A percentile compares a stretch with the other conserved stretches of the same genome.
Conservation (phyloP, 805 yeast species). For the Yamadazyma laniorum region DNA sequence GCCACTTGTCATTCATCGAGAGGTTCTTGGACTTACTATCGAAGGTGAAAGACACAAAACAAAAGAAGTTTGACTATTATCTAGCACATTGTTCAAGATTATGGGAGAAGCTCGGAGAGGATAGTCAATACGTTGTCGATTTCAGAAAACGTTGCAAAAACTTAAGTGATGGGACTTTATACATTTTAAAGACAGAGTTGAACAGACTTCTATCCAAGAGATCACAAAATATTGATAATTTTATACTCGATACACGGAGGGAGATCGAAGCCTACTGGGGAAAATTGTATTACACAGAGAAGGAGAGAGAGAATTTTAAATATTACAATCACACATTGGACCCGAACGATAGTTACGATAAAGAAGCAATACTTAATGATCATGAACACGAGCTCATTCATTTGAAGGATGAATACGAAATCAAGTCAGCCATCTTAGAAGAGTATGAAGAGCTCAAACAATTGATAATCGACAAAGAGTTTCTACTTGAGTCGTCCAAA, state of each 20-base stretch:
- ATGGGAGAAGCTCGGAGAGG: conserved; percentile 60
- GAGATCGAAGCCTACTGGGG: conserved; percentile 65
- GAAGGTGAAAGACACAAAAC: conserved; percentile 32
- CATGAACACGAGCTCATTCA: conserved; percentile 63
- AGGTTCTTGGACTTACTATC: conserved; percentile 31
- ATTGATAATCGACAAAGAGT: conserved; percentile 57
- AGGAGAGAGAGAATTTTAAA: conserved; percentile 48
- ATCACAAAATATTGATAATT: conserved; percentile 60
- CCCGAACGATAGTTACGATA: conserved; percentile 41
- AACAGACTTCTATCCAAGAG: conserved; percentile 59
- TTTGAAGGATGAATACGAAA: conserved; percentile 49
- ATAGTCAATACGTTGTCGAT: conserved; percentile 32
- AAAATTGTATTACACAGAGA: conserved; percentile 54
- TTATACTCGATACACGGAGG: conserved; percentile 60
- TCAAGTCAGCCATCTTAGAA: conserved; percentile 54
- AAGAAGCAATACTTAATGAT: conserved; percentile 58
- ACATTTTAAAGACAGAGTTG: conserved; percentile 54
- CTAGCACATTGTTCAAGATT: conserved; percentile 44
- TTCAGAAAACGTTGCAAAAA: conserved; percentile 48
- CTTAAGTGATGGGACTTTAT: conserved; percentile 47
- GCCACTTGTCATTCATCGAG: conserved; percentile 31
- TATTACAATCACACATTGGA: conserved; percentile 30
- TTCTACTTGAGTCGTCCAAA: conserved; percentile 65
- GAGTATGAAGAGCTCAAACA: conserved; percentile 55
- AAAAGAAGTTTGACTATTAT: conserved; percentile 34